phyloP scores from a whole-genome alignment of 2,329 filamentous ascomycete species.

The Colletotrichum truncatum region DNA sequence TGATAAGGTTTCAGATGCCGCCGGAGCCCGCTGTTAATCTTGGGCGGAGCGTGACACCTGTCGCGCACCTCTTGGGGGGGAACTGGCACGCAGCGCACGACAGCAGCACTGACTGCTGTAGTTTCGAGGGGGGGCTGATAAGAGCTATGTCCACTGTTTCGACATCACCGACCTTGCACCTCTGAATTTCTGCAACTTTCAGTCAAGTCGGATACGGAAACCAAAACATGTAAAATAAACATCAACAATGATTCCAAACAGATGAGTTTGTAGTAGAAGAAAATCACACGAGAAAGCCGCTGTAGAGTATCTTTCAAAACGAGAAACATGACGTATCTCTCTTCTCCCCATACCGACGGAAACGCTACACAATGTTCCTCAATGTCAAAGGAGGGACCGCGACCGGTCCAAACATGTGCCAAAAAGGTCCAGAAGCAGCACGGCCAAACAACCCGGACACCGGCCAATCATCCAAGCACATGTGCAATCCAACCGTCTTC shows the following conservation, averaged over 20 bases:
- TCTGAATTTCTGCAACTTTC: conserved; percentile 17
- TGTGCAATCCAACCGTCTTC: conserved; percentile 27
- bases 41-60: neutral
- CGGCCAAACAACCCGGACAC: conserved; percentile 5
- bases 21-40: neutral
- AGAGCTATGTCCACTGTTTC: conserved; percentile 9
- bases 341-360: too few species aligned
- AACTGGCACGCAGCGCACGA: neutral
- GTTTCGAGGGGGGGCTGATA: neutral
- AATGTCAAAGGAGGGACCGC: neutral
- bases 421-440: neutral
- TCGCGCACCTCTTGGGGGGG: neutral
- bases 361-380: too few species aligned
- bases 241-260: too few species aligned
- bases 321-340: too few species aligned
- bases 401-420: conserved; percentile 6
- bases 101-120: neutral
- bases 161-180: conserved; percentile 12
- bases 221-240: too few species aligned
- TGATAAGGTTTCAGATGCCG: conserved; percentile 15
- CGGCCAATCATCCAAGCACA: conserved; percentile 31
- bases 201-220: neutral
- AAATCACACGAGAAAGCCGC: too few species aligned
- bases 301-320: too few species aligned
- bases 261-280: too few species aligned